Percentiles rank a stretch among this genome's conserved stretches.
phyloP scores from a whole-genome alignment of 352 stramenopile genomes.

The Pythium plurisporium region DNA sequence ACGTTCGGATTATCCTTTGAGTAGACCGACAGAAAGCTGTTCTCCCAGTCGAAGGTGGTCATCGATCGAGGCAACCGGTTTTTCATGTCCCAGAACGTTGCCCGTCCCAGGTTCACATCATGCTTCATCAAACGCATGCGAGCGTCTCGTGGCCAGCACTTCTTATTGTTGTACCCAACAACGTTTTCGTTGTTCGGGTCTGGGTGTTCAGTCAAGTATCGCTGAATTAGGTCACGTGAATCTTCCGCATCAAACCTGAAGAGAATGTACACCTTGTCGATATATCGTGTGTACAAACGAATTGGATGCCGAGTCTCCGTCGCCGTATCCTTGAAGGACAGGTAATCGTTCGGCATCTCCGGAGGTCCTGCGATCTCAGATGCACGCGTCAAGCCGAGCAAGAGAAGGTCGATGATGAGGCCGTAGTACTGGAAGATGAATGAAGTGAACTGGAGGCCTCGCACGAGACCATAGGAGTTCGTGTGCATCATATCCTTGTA shows the following conservation, averaged over 20 bases:
- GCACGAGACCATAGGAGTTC: slow-evolving; percentile 99
- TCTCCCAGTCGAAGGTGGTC: slow-evolving; percentile 99
- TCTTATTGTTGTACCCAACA: slow-evolving; percentile 99
- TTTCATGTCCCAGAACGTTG: slow-evolving; percentile 99
- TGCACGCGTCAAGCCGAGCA: slow-evolving; percentile 96
- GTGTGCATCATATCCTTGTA: slow-evolving; percentile 99
- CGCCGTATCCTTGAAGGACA: slow-evolving; percentile 97
- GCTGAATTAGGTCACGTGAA: slow-evolving; percentile 98
- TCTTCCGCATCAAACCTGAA: slow-evolving; percentile 99
- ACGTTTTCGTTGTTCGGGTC: slow-evolving; percentile 99
- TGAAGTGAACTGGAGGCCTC: slow-evolving; percentile 96
- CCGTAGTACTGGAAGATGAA: slow-evolving; percentile 99
- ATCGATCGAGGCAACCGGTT: slow-evolving; percentile 97
- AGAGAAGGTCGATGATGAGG: slow-evolving; percentile 97
- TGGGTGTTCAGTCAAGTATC: slow-evolving; percentile 99
- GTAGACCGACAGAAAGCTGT: slow-evolving; percentile 99
- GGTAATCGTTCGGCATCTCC: slow-evolving; percentile 98
- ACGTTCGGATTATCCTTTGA: slow-evolving; percentile 99
- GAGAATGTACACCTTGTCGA: slow-evolving; percentile 99
- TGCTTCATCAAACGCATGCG: slow-evolving; percentile 99
- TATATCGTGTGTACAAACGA: slow-evolving; percentile 98
- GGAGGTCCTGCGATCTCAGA: slow-evolving; percentile 97
- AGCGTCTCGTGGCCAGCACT: slow-evolving; percentile 99
- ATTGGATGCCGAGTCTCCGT: slow-evolving; percentile 98
- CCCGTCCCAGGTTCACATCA: slow-evolving; percentile 99